Conservation (phyloP, 163 green algal genomes). For the Scenedesmus sp. region DNA sequence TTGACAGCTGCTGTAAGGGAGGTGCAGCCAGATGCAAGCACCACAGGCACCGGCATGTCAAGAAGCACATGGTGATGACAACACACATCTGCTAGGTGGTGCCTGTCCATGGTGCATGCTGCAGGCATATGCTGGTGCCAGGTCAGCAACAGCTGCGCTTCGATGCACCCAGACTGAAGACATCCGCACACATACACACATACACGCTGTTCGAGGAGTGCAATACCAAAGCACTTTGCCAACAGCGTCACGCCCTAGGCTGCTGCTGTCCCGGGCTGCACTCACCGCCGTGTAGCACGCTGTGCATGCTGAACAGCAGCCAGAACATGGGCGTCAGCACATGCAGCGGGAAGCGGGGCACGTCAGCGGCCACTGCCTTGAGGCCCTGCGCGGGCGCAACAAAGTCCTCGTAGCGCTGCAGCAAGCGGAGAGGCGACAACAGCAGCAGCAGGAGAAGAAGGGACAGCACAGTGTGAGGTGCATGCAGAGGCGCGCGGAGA, state of each 20-base stretch:
- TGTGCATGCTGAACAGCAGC: slow-evolving; percentile 38
- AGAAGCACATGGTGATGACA: background rate
- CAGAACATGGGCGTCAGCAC: slow-evolving; percentile 47
- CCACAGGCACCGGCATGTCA: background rate
- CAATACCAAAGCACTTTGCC: no score
- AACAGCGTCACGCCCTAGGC: no score
- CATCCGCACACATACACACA: background rate
- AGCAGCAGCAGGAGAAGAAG: background rate
- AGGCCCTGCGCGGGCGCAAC: background rate
- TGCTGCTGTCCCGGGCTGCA: background rate
- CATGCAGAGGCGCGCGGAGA: no score
- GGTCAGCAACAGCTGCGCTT: background rate
- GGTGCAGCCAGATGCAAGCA: background rate
- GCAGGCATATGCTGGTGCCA: background rate
- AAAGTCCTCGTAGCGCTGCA: background rate
- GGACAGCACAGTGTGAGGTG: background rate
- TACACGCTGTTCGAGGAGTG: background rate
- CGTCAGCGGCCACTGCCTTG: background rate
- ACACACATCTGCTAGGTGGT: background rate
- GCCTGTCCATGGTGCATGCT: background rate
- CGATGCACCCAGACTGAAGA: background rate
- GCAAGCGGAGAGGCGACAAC: background rate
- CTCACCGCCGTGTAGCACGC: slow-evolving; percentile 10
- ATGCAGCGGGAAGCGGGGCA: background rate
- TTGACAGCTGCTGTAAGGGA: background rate